phyloP scores from a whole-genome alignment of 2,329 filamentous ascomycete genomes.

The Alternaria solani region DNA sequence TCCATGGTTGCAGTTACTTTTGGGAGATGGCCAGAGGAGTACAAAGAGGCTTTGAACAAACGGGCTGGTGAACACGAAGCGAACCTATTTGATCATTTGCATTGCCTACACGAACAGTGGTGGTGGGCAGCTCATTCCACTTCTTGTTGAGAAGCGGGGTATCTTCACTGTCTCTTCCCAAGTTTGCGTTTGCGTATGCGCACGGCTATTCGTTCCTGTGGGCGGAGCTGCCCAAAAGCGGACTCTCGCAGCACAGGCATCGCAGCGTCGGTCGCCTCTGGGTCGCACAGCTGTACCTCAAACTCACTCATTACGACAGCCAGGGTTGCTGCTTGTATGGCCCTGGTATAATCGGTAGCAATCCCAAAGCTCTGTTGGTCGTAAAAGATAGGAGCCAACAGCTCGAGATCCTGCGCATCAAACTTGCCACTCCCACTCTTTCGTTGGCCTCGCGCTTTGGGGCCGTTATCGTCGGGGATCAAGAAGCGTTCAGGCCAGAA shows the following conservation, averaged over 20 bases:
- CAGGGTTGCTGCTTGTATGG: slow-evolving; percentile 34
- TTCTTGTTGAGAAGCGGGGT: not conserved
- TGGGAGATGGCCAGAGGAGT: not conserved
- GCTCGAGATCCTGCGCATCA: slow-evolving; percentile 28
- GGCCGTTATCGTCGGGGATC: slow-evolving; percentile 8
- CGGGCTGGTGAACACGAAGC: not conserved
- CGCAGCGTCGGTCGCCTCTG: slow-evolving; percentile 24
- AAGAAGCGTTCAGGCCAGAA: slow-evolving; percentile 43
- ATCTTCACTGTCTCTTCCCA: not conserved
- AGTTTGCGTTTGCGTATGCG: slow-evolving; percentile 36
- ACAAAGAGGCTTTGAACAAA: not conserved
- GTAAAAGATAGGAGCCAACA: slow-evolving; percentile 18
- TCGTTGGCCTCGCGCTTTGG: not conserved
- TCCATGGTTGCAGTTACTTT: not conserved
- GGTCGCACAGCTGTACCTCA: slow-evolving; percentile 38
- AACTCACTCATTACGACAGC: slow-evolving; percentile 36
- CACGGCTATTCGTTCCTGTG: slow-evolving; percentile 29
- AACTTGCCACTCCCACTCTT: slow-evolving; percentile 16
- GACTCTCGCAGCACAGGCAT: slow-evolving; percentile 25
- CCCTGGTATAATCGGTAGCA: slow-evolving; percentile 24
- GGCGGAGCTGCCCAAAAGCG: slow-evolving; percentile 33
- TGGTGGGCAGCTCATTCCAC: not conserved
- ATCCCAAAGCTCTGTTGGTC: slow-evolving; percentile 13
- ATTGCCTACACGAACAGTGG: not conserved
- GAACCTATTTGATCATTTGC: not conserved